These are phyloP conservation scores for Hypoxylon rubiginosum DNA, from an alignment of 2,329 filamentous ascomycete species.

Conservation along the genomic window DNA sequence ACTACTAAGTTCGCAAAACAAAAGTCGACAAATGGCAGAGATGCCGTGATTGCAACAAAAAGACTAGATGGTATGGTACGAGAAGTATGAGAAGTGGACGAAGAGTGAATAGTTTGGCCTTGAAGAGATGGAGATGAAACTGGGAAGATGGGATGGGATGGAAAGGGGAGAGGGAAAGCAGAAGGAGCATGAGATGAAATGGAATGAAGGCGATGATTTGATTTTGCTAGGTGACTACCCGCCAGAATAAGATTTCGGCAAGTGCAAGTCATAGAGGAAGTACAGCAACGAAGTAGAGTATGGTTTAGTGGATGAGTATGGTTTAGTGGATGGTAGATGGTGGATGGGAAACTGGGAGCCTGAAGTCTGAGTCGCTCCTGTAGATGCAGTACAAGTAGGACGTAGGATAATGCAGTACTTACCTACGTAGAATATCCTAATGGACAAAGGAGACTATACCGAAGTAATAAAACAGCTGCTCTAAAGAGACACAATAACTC, in stretches of 20 bases:
- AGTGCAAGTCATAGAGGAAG: slow-evolving; percentile 3
- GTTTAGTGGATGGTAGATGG: not conserved
- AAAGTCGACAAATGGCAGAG: slow-evolving; percentile 49
- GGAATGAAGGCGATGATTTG: too few species aligned
- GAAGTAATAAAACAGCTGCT: not conserved
- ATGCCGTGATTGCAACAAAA: slow-evolving; percentile 50
- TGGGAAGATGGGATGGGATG: slow-evolving; percentile 9
- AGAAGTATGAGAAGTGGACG: slow-evolving; percentile 24
- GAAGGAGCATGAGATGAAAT: slow-evolving; percentile 1
- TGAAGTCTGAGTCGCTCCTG: not conserved
- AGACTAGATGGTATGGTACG: slow-evolving; percentile 48
- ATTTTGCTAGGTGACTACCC: not conserved
- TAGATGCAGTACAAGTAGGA: not conserved
- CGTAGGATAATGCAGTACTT: slow-evolving; percentile 3
- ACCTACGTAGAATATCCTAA: not conserved
- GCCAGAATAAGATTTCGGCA: not conserved
- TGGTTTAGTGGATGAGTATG: not conserved
- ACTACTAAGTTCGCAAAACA: slow-evolving; percentile 45
- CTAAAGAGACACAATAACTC: slow-evolving; percentile 2
- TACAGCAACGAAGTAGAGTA: not conserved
- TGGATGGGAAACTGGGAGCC: not conserved
- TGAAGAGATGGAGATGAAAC: slow-evolving; percentile 39
- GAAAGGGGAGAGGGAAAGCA: not conserved
- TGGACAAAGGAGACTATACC: slow-evolving; percentile 3
- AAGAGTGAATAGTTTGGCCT: slow-evolving; percentile 36